Evolutionary conservation across 2,329 filamentous ascomycete genomes (phyloP).

Genomic region (Sphaerulina vaccinii): DNA sequence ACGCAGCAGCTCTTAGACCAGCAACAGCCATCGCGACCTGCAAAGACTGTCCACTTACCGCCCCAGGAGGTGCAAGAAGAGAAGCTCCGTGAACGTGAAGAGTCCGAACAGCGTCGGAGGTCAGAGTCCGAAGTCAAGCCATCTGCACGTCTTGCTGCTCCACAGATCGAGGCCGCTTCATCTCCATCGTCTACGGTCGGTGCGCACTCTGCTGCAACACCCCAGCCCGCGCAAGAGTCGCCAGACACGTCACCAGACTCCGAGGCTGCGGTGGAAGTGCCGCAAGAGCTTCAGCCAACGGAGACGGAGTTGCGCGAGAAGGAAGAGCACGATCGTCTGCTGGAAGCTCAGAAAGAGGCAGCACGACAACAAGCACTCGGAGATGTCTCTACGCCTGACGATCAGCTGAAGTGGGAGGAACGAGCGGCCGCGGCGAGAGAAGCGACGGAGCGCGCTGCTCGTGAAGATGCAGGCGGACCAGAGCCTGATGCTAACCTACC

Average conservation of each 20-base stretch:
- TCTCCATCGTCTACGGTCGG: conserved; percentile 65
- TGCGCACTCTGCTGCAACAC: conserved; percentile 70
- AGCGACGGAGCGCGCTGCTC: conserved; percentile 46
- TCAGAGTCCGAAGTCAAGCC: conserved; percentile 40
- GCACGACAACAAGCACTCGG: conserved; percentile 45
- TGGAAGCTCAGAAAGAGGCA: conserved; percentile 51
- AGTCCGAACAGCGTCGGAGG: conserved; percentile 39
- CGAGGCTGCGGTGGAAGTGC: conserved; percentile 30
- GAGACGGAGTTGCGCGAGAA: conserved; percentile 47
- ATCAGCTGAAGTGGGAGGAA: conserved; percentile 57
- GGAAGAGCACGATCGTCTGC: conserved; percentile 53
- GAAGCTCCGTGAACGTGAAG: conserved; percentile 44
- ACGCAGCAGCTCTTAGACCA: conserved; percentile 28
- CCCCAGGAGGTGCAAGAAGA: conserved; percentile 52
- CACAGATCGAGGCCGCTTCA: conserved; percentile 38
- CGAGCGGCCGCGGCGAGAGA: conserved; percentile 36
- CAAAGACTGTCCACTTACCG: conserved; percentile 49
- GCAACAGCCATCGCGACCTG: conserved; percentile 30
- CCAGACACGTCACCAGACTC: conserved; percentile 39
- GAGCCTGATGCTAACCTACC: conserved; percentile 27
- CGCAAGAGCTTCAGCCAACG: conserved; percentile 36
- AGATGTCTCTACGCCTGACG: conserved; percentile 55
- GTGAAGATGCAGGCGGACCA: conserved; percentile 31
- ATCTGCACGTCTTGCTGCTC: conserved; percentile 27
- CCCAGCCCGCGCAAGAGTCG: conserved; percentile 56